phyloP scores from a whole-genome alignment of 805 yeast species.

The Wickerhamomyces chambardii region DNA sequence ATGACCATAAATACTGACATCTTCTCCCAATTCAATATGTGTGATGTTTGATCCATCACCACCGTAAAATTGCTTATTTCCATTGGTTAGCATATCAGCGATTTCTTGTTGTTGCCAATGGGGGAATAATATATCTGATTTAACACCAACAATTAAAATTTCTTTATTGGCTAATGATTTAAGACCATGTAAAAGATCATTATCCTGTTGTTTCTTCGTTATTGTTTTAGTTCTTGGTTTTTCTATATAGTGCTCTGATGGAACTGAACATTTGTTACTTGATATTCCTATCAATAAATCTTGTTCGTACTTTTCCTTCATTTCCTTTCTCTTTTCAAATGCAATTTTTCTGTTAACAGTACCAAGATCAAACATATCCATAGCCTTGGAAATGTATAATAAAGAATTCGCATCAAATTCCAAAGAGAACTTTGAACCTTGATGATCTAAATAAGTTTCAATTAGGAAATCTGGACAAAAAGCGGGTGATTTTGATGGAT shows the following conservation, averaged over 20 bases:
- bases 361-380: conserved; percentile 89
- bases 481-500: conserved; percentile 72
- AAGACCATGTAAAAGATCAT: conserved; percentile 64
- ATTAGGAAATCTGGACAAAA: conserved; percentile 89
- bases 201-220: conserved; percentile 44
- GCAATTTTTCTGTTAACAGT: conserved; percentile 35
- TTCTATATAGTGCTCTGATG: conserved; percentile 35
- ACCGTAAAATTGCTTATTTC: conserved; percentile 16
- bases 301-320: conserved; percentile 22
- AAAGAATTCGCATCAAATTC: conserved; percentile 90
- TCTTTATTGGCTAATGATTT: conserved; percentile 51
- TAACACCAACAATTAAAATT: conserved; percentile 82
- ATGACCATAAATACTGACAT: conserved; percentile 79
- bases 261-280: conserved; percentile 19
- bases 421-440: conserved; percentile 87
- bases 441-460: conserved; percentile 90
- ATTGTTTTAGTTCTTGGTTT: conserved; percentile 42
- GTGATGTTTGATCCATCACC: conserved; percentile 33
- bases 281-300: conserved; percentile 14
- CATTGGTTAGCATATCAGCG: conserved; percentile 42
- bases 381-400: conserved; percentile 82
- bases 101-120: conserved; percentile 92
- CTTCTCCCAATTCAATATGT: conserved; percentile 70
- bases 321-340: conserved; percentile 24
- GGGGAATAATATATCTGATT: conserved; percentile 85